phyloP scores from a whole-genome alignment of 139 green algal genomes.

The Micractinium sp. region DNA sequence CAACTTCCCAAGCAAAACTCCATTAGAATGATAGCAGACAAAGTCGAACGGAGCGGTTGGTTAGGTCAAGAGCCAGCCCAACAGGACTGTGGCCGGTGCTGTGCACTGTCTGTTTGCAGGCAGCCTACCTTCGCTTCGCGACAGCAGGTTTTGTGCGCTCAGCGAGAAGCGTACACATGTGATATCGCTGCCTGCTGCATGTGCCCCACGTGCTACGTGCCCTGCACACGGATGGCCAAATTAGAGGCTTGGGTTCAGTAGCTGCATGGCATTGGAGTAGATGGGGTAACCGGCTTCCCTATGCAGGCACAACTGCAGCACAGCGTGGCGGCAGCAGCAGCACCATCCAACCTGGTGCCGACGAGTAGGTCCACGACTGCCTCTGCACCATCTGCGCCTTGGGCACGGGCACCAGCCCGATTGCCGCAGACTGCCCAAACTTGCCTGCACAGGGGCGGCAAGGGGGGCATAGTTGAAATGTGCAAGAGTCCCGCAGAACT shows the following conservation, averaged over 20 bases:
- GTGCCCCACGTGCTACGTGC: conserved; percentile 62
- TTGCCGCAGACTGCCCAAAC: conserved; percentile 79
- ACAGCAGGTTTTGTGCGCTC: conserved; percentile 76
- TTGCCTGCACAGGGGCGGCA: conserved; percentile 63
- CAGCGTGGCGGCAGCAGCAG: too few species aligned
- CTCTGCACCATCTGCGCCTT: conserved; percentile 72
- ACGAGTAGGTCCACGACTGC: conserved; percentile 85
- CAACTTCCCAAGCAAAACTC: not conserved
- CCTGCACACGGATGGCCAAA: not conserved
- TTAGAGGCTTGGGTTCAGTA: not conserved
- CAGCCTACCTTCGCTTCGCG: conserved; percentile 49
- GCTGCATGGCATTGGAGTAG: not conserved
- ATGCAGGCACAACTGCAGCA: not conserved
- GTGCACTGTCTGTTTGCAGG: not conserved
- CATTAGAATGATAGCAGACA: not conserved
- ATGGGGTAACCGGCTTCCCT: not conserved
- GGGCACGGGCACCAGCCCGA: conserved; percentile 71
- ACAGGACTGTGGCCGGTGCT: too few species aligned
- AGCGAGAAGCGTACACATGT: conserved; percentile 79
- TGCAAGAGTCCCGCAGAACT: not conserved
- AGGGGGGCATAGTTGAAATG: not conserved
- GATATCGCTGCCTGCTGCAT: conserved; percentile 73
- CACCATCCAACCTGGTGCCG: conserved; percentile 8
- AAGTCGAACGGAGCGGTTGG: not conserved
- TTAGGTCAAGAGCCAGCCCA: too few species aligned